Evolutionary conservation across 2,329 filamentous ascomycete genomes (phyloP).

Genomic region (Fusarium continuum): DNA sequence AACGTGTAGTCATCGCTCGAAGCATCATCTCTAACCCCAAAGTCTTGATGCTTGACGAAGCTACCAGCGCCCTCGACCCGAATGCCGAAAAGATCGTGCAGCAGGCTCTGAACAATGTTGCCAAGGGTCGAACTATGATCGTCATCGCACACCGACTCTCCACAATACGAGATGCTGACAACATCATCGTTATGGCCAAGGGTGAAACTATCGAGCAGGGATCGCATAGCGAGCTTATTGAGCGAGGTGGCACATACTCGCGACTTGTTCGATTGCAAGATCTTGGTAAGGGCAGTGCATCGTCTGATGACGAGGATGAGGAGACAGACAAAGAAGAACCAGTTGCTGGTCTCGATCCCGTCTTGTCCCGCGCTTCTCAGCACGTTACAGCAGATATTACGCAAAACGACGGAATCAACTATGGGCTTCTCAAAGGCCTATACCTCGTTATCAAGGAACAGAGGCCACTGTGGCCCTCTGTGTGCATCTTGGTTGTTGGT

Average conservation of each 20-base stretch:
- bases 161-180: conserved; percentile 69
- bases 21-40: conserved; percentile 71
- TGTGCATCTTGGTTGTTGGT: conserved; percentile 34
- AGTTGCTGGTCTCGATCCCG: conserved; percentile 42
- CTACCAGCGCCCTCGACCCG: conserved; percentile 66
- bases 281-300: conserved; percentile 41
- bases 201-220: conserved; percentile 70
- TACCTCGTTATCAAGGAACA: conserved; percentile 47
- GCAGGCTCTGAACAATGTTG: conserved; percentile 62
- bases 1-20: conserved; percentile 72
- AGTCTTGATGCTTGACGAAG: conserved; percentile 74
- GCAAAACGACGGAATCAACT: conserved; percentile 19
- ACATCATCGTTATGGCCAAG: conserved; percentile 70
- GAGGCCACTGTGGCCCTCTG: conserved; percentile 38
- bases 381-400: conserved; percentile 26
- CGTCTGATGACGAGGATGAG: conserved; percentile 21
- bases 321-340: conserved; percentile 51
- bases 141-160: conserved; percentile 70
- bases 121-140: conserved; percentile 69
- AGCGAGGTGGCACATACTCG: conserved; percentile 58
- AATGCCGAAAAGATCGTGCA: conserved; percentile 63
- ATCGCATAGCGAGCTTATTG: conserved; percentile 66
- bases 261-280: conserved; percentile 58
- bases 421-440: conserved; percentile 45
- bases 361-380: conserved; percentile 36